A percentile compares a stretch with the other conserved stretches of the same genome.
These are phyloP conservation scores for Chaetomium strumarium DNA, from an alignment of 2,329 filamentous ascomycete genomes.

Conservation along the genomic window DNA sequence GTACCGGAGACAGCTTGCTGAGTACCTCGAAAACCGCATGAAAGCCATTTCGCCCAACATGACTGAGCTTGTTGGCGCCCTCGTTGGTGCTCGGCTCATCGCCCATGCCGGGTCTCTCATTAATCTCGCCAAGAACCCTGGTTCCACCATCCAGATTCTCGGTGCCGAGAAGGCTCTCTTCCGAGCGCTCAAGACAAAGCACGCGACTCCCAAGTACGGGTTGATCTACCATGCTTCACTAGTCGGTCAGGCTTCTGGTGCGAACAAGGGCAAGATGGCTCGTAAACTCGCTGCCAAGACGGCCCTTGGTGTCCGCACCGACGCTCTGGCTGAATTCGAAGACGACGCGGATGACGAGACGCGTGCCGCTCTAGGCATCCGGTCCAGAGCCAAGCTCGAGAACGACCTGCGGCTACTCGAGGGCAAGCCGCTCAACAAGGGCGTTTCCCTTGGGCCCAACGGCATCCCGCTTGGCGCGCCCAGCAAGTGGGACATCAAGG, in stretches of 20 bases:
- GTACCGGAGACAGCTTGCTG: slow-evolving; percentile 80
- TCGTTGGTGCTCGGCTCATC: slow-evolving; percentile 91
- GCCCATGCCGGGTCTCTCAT: slow-evolving; percentile 91
- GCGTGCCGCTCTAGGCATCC: slow-evolving; percentile 72
- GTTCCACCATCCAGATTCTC: slow-evolving; percentile 94
- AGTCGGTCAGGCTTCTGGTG: slow-evolving; percentile 92
- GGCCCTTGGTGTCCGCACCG: slow-evolving; percentile 85
- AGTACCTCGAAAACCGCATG: slow-evolving; percentile 90
- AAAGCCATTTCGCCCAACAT: slow-evolving; percentile 94
- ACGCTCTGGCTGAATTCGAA: slow-evolving; percentile 77
- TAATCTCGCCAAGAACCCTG: slow-evolving; percentile 90
- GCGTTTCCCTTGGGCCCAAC: slow-evolving; percentile 68
- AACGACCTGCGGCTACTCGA: slow-evolving; percentile 72
- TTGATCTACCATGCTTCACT: slow-evolving; percentile 88
- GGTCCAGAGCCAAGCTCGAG: slow-evolving; percentile 67
- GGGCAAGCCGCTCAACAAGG: slow-evolving; percentile 80
- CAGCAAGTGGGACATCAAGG: slow-evolving; percentile 86
- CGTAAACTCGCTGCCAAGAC: slow-evolving; percentile 93
- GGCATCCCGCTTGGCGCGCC: slow-evolving; percentile 53
- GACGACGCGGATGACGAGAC: slow-evolving; percentile 80
- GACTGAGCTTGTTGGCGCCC: slow-evolving; percentile 84
- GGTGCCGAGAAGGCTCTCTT: slow-evolving; percentile 98
- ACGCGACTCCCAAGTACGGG: slow-evolving; percentile 98
- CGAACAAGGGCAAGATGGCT: slow-evolving; percentile 99
- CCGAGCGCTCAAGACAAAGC: slow-evolving; percentile 97